Evolutionary conservation across 2,329 filamentous ascomycete genomes (phyloP), one percentile per base, ranked within the genome.

Genomic region (Apiospora phragmitis): DNA sequence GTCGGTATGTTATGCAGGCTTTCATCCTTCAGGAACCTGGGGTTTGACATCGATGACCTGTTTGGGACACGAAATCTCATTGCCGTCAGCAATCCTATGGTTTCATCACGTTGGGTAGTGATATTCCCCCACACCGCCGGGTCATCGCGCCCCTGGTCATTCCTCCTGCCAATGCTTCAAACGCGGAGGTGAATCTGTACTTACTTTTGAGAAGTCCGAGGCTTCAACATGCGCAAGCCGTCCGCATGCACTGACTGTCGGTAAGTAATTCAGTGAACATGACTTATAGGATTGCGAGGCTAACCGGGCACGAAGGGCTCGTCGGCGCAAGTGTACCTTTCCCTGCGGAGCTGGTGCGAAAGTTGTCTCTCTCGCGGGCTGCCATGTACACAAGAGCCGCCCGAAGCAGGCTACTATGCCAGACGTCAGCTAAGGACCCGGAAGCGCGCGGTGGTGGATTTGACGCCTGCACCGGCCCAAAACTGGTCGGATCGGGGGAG

Each of bases 401-500:
- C 70, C 11, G 70, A 71, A 45, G 70, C 67, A 16, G 70, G 70
- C 6, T 71, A 71, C 38, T 71, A 71, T 26, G 67, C 68, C 59
- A 65, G 62, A 29, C 67, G 70, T 14, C 67, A 67, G 29, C n/a
- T 32, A 11, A 69, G 67, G 16, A 67, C 67, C 14, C 70, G 62
- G n/a, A 68, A 69, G 45, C 21, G 41, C 12, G 59, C n/a, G 38
- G 49, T 51, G n/a, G 14, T 29, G 11, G 11, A 16, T 4, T 29
- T 26, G 12, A 26, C 6, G 11, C 24, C 49, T 16, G 49, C 11
- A 29, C 29, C 24, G 26, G 49, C 49, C 24, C 49, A 29, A 24
- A 12, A 49, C 12, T n/a, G n/a, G n/a, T n/a, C n/a, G 12, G 14
- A n/a, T 26, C 9, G n/a, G n/a, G 24, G n/a, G 47, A 29, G n/a